These are phyloP conservation scores for Rutstroemia sp. DNA, from an alignment of 2,329 filamentous ascomycete species.

Conservation along the genomic window DNA sequence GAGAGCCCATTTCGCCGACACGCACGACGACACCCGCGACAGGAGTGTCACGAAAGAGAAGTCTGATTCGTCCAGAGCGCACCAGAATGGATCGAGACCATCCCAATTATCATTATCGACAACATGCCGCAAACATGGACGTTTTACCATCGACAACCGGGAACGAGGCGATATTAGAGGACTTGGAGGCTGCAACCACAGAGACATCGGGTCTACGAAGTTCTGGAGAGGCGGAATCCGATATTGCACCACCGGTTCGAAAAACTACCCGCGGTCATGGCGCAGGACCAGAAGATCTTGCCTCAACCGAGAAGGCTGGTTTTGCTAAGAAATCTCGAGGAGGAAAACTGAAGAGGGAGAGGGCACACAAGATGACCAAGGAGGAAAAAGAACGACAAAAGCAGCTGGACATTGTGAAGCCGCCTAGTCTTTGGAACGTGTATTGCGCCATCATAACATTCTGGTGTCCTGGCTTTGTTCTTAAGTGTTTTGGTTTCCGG, in stretches of 20 bases:
- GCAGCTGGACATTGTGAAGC: slow-evolving; percentile 56
- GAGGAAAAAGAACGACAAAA: slow-evolving; percentile 50
- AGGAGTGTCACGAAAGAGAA: slow-evolving; percentile 64
- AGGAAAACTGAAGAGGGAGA: slow-evolving; percentile 32
- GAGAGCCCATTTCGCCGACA: slow-evolving; percentile 35
- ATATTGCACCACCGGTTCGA: slow-evolving; percentile 21
- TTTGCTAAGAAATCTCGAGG: slow-evolving; percentile 24
- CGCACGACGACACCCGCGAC: slow-evolving; percentile 25
- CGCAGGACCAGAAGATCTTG: slow-evolving; percentile 18
- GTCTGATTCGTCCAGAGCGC: slow-evolving; percentile 82
- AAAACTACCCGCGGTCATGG: slow-evolving; percentile 17
- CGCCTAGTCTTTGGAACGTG: slow-evolving; percentile 87
- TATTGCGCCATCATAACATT: slow-evolving; percentile 94
- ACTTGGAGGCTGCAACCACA: slow-evolving; percentile 49
- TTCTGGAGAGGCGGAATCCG: slow-evolving; percentile 27
- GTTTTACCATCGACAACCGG: slow-evolving; percentile 87
- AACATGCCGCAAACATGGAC: slow-evolving; percentile 90
- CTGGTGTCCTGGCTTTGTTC: slow-evolving; percentile 80
- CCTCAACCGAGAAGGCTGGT: slow-evolving; percentile 19
- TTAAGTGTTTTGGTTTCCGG: slow-evolving; percentile 79
- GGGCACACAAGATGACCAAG: slow-evolving; percentile 59
- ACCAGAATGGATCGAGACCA: slow-evolving; percentile 79
- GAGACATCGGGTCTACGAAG: slow-evolving; percentile 27
- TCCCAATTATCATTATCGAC: slow-evolving; percentile 91
- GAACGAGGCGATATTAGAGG: slow-evolving; percentile 80